Conservation (phyloP, 2,329 filamentous ascomycete genomes). For the Rhynchosporium secalis region DNA sequence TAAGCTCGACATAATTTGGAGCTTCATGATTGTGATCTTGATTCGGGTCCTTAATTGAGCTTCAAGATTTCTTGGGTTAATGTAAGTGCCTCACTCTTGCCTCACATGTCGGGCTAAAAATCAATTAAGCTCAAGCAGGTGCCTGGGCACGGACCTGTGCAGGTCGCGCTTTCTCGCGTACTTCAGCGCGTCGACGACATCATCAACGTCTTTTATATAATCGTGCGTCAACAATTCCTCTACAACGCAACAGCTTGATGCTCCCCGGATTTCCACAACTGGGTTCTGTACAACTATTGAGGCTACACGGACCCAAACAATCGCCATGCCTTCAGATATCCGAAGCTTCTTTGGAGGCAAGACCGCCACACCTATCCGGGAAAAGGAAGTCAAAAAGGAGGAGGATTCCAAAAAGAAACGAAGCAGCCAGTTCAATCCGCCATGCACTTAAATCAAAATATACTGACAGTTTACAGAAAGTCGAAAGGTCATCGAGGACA, state of each 20-base stretch:
- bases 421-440: slow-evolving; percentile 31
- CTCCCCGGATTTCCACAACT: background rate
- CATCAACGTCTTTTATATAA: slow-evolving; percentile 6
- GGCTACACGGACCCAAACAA: background rate
- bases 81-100: slow-evolving; percentile 8
- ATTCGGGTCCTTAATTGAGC: slow-evolving; percentile 12
- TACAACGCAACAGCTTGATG: slow-evolving; percentile 3
- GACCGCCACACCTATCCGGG: slow-evolving; percentile 54
- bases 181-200: slow-evolving; percentile 30
- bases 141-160: slow-evolving; percentile 8
- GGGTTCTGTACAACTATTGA: background rate
- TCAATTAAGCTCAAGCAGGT: slow-evolving; percentile 13
- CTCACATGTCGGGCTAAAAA: slow-evolving; percentile 13
- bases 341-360: slow-evolving; percentile 87
- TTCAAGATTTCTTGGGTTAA: slow-evolving; percentile 14
- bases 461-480: slow-evolving; percentile 43
- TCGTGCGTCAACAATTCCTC: background rate
- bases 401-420: slow-evolving; percentile 39
- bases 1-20: slow-evolving; percentile 34
- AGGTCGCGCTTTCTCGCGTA: slow-evolving; percentile 22
- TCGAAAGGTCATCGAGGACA: slow-evolving; percentile 77
- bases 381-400: slow-evolving; percentile 42
- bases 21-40: slow-evolving; percentile 34
- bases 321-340: slow-evolving; percentile 79
- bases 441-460: background rate